Evolutionary conservation across 345 rosid species (phyloP), one percentile per base, ranked within the genome.

Genomic region (Cochlearia excelsa): DNA sequence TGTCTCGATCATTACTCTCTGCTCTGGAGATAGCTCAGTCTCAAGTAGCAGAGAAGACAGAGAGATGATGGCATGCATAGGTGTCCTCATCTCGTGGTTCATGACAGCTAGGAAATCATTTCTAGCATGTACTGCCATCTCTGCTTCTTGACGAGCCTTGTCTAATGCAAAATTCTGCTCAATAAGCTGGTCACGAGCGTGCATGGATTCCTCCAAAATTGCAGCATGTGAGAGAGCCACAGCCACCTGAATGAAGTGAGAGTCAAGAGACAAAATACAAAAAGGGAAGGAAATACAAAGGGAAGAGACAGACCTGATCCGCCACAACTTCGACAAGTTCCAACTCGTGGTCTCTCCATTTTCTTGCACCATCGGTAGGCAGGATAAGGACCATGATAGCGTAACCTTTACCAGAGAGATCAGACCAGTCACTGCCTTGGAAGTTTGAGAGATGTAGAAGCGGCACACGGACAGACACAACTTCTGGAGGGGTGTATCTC

Each of bases 171-270:
- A 68, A 67, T 92, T 92, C 80, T 86, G 93, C 55, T 82, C 83
- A 75, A 84, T 71, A 46, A 92, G 96, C 76, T 84, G 93, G 74
- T 88, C 79, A 44, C 82, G 82, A 9, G 96, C 98, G 54, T 84
- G 78, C 90, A 82, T 88, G 34, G 98, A 92, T 58, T 92, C 95
- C 69, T 92, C 98, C 46, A 92, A 73, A 61, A 86, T 84, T 51
- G 98, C 98, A 46, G 98, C 96, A 71, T 91, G 98, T 26, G 96
- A 91, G 52, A 91, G 95, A 65, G 95, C 98, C 78, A 92, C 95
- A 68, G 96, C 96, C 9, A 92, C 98, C 98, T 92, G 69, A 28
- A 67, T 55, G 43, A 62, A 42, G 57, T 23, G 30, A 61, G 44
- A 48, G 39, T 56, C 27, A 50, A 16, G 28, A 46, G 26, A 65